Evolutionary conservation across 257 asterid genomes (phyloP).

Genomic region (Nicotiana benthamiana): DNA sequence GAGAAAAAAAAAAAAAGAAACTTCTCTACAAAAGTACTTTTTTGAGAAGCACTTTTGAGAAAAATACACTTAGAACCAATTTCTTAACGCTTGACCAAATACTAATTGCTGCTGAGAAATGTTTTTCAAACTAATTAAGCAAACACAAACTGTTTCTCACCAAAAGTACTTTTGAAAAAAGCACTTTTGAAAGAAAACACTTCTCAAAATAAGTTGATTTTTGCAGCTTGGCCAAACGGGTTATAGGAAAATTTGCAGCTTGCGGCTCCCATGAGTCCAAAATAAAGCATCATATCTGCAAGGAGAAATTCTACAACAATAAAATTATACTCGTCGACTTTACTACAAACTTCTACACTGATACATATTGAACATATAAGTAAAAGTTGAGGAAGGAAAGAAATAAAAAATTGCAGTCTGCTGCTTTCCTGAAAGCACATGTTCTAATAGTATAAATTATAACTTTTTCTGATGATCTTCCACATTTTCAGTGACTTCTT

Average conservation of each 20-base stretch:
- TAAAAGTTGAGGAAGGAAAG: neutral
- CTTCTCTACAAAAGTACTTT: no score
- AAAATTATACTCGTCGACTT: neutral
- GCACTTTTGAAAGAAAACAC: no score
- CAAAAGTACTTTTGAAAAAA: no score
- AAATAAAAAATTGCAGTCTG: conserved; percentile 2
- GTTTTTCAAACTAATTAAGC: no score
- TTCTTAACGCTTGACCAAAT: no score
- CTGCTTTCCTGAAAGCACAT: conserved; percentile 12
- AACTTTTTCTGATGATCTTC: conserved; percentile 26
- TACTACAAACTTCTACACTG: conserved; percentile 29
- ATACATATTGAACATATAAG: conserved; percentile 7
- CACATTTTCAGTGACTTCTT: conserved; percentile 24
- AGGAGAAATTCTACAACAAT: neutral
- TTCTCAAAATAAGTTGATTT: no score
- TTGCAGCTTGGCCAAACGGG: no score
- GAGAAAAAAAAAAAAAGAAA: no score
- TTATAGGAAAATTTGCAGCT: neutral
- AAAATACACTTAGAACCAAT: no score
- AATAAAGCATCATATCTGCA: neutral
- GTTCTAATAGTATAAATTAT: conserved; percentile 19
- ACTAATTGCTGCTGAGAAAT: no score
- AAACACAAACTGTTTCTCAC: no score
- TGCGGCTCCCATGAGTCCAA: neutral
- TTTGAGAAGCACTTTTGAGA: no score